Conservation (phyloP, 2,329 filamentous ascomycete species). For the Talaromyces atroroseus region DNA sequence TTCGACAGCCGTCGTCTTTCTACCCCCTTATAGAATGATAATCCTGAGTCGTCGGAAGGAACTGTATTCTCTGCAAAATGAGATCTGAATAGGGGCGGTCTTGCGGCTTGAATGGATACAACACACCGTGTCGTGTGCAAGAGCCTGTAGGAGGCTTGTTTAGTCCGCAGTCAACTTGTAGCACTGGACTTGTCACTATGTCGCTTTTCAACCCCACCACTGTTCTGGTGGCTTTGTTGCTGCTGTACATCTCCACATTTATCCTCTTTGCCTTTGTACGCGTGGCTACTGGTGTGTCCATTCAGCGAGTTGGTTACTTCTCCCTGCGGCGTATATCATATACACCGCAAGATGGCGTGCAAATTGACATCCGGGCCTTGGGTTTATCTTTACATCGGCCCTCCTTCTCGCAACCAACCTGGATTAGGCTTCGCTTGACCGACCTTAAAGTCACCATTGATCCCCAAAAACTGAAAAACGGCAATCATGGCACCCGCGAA, state of each 20-base stretch:
- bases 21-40: constrained; percentile 4
- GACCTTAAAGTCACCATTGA: constrained; percentile 83
- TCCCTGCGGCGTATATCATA: constrained; percentile 88
- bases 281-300: constrained; percentile 88
- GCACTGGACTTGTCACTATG: constrained; percentile 28
- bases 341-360: constrained; percentile 79
- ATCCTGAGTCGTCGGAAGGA: neutral
- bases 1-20: neutral
- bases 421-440: constrained; percentile 82
- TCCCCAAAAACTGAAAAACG: constrained; percentile 53
- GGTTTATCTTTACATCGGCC: constrained; percentile 85
- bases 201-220: constrained; percentile 62
- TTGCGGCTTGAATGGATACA: constrained; percentile 10
- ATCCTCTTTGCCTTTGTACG: constrained; percentile 88
- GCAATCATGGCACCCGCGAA: constrained; percentile 23
- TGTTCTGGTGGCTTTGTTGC: constrained; percentile 74
- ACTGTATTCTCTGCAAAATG: neutral
- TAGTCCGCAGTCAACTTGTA: neutral
- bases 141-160: neutral
- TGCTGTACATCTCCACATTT: constrained; percentile 87
- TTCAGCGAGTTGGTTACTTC: constrained; percentile 89
- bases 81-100: neutral
- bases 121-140: constrained; percentile 2
- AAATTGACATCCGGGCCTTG: constrained; percentile 81
- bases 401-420: constrained; percentile 94